Conservation (phyloP, 1,284 basidiomycete species). For the Apiotrichum siamense region DNA sequence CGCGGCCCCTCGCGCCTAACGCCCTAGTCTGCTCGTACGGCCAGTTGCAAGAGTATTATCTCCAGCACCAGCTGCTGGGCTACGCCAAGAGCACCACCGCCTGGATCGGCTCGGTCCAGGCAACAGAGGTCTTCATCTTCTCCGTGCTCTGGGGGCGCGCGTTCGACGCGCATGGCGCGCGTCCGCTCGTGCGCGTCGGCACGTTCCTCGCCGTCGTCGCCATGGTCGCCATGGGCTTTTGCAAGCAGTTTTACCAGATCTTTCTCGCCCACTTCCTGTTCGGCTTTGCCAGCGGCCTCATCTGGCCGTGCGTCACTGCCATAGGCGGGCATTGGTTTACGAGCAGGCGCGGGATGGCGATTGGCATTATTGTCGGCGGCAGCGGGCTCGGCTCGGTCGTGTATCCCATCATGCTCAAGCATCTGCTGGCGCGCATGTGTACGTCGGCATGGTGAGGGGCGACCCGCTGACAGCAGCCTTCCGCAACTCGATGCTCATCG, state of each 20-base stretch:
- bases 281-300: conserved; percentile 32
- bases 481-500: conserved; percentile 36
- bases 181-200: conserved; percentile 28
- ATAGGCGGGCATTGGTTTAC: conserved; percentile 44
- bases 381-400: conserved; percentile 40
- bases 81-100: conserved; percentile 36
- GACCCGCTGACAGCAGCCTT: conserved; percentile 17
- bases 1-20: not conserved
- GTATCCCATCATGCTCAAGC: conserved; percentile 41
- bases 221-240: conserved; percentile 38
- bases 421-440: conserved; percentile 30
- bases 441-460: conserved; percentile 8
- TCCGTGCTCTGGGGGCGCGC: conserved; percentile 33
- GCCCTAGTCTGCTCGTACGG: conserved; percentile 39
- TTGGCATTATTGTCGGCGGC: conserved; percentile 43
- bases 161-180: conserved; percentile 39
- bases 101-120: conserved; percentile 38
- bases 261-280: conserved; percentile 30
- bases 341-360: conserved; percentile 33
- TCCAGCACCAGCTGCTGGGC: conserved; percentile 28
- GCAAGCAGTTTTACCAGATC: conserved; percentile 31
- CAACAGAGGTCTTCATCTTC: conserved; percentile 30
- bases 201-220: conserved; percentile 29
- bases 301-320: conserved; percentile 38
- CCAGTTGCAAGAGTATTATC: conserved; percentile 37